Evolutionary conservation across 352 stramenopile species (phyloP), one percentile per base, ranked within the genome.

Genomic region (Phytophthora sansomeana): DNA sequence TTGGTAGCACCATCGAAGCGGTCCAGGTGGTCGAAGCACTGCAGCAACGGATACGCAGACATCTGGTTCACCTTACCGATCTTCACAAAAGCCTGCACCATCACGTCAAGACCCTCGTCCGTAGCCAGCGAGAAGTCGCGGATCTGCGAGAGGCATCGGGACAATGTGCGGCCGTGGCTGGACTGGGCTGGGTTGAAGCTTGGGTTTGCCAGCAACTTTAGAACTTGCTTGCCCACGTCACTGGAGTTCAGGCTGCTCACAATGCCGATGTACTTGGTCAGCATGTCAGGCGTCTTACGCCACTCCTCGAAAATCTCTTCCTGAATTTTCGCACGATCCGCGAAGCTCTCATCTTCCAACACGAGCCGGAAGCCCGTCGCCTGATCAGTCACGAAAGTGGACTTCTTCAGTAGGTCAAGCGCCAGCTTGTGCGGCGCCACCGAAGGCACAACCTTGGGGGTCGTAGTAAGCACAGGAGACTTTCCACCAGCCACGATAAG

Each of bases 21-120:
- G 24, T 87, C 78, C 13, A 95, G 42, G 72, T 93, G 83, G 56
- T 92, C 87, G 50, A 95, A 95, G 62, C 79, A 89, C 66, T 87
- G 80, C 63, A 95, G 48, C 63, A 95, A 78, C 46, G 87, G 78
- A 56, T 95, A 95, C 51, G 80, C 85, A 33, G 85, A 87, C 85
- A 92, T 93, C 59, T 95, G 81, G 75, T 93, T 95, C 56, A 92
- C 79, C 71, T 93, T 95, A 52, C 85, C 87, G 24, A 93, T 89
- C 69, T 90, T 91, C 10, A 69, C 71, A 63, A 95, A 95, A 49
- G 80, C 76, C 33, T 93, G 63, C 1, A 75, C 67, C 80, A 92
- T 88, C 19, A 95, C 67, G 10, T 91, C 80, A 4, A 92, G 72
- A 36, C 85, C 85, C 57, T 93, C 87, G 28, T 92, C 83, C 10